Evolutionary conservation across 352 stramenopile species (phyloP).

Genomic region (Plasmopara viticola): DNA sequence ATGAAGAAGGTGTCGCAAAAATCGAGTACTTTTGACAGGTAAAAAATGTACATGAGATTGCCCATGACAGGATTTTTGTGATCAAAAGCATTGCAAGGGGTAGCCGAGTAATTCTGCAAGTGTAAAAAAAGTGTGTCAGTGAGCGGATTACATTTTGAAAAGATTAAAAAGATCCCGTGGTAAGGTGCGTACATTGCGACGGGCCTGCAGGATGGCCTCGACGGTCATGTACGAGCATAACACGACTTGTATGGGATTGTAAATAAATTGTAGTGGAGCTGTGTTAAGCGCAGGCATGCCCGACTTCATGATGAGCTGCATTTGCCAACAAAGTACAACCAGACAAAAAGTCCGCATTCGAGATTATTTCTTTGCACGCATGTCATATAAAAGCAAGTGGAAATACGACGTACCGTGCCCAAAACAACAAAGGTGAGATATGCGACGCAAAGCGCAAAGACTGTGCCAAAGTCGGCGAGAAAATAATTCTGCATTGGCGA

Average conservation of each 20-base stretch:
- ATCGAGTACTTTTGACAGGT: constrained; percentile 92
- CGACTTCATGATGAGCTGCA: constrained; percentile 49
- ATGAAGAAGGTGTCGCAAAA: constrained; percentile 94
- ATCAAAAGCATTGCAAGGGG: constrained; percentile 88
- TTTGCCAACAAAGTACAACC: neutral
- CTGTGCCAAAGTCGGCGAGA: constrained; percentile 29
- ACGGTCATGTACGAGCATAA: constrained; percentile 93
- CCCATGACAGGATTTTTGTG: constrained; percentile 83
- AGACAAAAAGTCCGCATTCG: constrained; percentile 3
- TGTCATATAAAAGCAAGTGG: neutral
- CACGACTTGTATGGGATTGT: constrained; percentile 93
- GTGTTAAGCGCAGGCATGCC: constrained; percentile 48
- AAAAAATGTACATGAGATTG: constrained; percentile 96
- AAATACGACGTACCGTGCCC: constrained; percentile 19
- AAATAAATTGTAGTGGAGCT: constrained; percentile 85
- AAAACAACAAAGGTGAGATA: constrained; percentile 68
- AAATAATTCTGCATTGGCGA: constrained; percentile 32
- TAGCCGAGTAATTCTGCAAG: constrained; percentile 66
- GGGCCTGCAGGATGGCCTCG: constrained; percentile 83
- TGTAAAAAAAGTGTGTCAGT: constrained; percentile 13
- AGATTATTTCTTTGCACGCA: neutral
- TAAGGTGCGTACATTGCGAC: constrained; percentile 55
- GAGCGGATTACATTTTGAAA: neutral
- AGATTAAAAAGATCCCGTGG: neutral
- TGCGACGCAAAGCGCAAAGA: constrained; percentile 42